Evolutionary conservation across 23 red algal species (phyloP).

Genomic region (Gracilaria caudata): DNA sequence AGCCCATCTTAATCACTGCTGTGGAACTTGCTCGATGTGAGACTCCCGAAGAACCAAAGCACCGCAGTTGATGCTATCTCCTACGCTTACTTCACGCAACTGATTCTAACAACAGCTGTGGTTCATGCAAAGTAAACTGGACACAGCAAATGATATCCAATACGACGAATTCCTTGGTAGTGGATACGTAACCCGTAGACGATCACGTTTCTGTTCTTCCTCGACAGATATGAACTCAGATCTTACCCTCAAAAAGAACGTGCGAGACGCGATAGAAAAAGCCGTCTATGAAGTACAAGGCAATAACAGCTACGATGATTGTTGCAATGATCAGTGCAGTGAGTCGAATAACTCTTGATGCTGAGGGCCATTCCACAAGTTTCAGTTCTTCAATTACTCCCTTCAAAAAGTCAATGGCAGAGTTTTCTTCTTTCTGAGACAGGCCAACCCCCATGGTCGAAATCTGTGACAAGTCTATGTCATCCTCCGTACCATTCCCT

Average conservation of each 20-base stretch:
- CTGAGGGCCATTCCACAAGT: conserved; percentile 60
- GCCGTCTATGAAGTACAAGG: conserved; percentile 61
- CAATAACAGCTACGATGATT: conserved; percentile 30
- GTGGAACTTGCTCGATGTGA: background rate
- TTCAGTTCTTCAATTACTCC: conserved; percentile 55
- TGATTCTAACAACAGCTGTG: background rate
- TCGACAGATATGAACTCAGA: background rate
- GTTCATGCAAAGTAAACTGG: conserved; percentile 23
- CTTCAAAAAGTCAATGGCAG: conserved; percentile 37
- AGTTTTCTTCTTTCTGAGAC: conserved; percentile 17
- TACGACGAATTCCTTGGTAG: background rate
- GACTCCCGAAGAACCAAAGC: background rate
- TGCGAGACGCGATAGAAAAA: conserved; percentile 65
- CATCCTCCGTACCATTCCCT: conserved; percentile 1
- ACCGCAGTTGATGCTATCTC: background rate
- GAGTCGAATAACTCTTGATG: conserved; percentile 34
- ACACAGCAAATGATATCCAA: background rate
- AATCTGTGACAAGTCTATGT: conserved; percentile 41
- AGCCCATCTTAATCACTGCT: background rate
- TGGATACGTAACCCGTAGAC: too few species aligned
- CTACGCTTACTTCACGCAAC: conserved; percentile 1
- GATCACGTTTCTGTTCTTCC: background rate
- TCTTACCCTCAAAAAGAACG: conserved; percentile 40
- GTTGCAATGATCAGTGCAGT: conserved; percentile 53
- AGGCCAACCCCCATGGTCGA: conserved; percentile 55